Conservation (phyloP, 306 rosid genomes). For the Clitoria ternatea region DNA sequence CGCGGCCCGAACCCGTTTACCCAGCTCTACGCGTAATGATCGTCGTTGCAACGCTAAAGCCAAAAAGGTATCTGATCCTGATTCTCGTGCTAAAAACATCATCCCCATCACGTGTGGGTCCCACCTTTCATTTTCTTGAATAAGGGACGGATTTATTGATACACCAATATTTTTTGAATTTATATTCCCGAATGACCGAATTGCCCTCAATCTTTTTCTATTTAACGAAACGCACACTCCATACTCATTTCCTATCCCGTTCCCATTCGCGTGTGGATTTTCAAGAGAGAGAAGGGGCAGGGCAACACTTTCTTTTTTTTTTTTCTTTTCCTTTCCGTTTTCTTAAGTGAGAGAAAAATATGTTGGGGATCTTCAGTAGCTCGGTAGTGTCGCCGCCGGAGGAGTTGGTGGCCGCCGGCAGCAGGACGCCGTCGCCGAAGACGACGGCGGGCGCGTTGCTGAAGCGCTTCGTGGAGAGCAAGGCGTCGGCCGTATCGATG, state of each 20-base stretch:
- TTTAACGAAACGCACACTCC: conserved; percentile 19
- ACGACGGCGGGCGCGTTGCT: conserved; percentile 47
- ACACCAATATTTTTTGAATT: not conserved
- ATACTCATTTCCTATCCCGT: not conserved
- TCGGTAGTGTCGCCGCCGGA: conserved; percentile 85
- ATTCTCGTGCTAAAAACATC: conserved; percentile 4
- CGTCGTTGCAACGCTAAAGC: too few species aligned
- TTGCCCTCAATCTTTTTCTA: conserved; percentile 32
- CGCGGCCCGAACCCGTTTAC: too few species aligned
- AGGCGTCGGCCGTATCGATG: conserved; percentile 56
- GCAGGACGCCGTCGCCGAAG: conserved; percentile 95
- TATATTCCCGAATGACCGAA: not conserved
- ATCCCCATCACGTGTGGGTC: conserved; percentile 12
- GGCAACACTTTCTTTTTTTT: not conserved
- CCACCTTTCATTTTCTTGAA: not conserved
- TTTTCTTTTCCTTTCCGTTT: not conserved
- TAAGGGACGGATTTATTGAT: conserved; percentile 23
- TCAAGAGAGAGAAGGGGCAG: not conserved
- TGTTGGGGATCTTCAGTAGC: conserved; percentile 90
- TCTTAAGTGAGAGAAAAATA: conserved; percentile 9
- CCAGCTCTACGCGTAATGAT: too few species aligned
- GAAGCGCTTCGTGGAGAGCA: conserved; percentile 53
- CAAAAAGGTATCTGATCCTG: conserved; percentile 30
- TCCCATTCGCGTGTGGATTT: not conserved
- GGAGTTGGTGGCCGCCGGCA: conserved; percentile 87